Evolutionary conservation across 495 filamentous ascomycete genomes (phyloP).

Genomic region (Choiromyces venosus): DNA sequence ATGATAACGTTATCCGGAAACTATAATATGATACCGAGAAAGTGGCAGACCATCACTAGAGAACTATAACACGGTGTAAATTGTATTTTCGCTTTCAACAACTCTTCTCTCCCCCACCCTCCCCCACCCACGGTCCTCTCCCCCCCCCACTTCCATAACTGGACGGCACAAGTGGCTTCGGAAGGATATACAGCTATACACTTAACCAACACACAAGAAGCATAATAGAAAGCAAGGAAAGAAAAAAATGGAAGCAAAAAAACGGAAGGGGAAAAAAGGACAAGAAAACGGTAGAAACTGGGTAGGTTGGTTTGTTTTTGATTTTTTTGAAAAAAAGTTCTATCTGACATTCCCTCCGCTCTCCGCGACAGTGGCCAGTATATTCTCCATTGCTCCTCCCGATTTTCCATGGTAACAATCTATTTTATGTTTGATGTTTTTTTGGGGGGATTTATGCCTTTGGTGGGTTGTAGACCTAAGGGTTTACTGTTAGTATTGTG

Average conservation of each 20-base stretch:
- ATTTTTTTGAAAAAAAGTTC: neutral
- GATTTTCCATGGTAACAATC: neutral
- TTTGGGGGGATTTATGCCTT: conserved; percentile 24
- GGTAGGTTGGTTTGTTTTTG: neutral
- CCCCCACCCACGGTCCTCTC: neutral
- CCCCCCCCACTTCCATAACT: neutral
- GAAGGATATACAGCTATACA: neutral
- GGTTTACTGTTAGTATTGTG: conserved; percentile 9
- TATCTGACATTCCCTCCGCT: conserved; percentile 1
- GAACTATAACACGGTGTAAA: neutral
- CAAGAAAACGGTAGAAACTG: neutral
- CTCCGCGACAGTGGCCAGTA: neutral
- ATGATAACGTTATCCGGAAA: too few relatives aligned
- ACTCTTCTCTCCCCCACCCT: neutral
- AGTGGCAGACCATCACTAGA: too few relatives aligned
- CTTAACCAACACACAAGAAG: neutral
- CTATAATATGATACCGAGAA: too few relatives aligned
- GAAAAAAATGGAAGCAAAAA: neutral
- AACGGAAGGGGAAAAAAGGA: neutral
- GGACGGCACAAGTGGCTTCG: neutral
- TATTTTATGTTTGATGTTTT: neutral
- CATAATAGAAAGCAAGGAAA: neutral
- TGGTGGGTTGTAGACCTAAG: conserved; percentile 38
- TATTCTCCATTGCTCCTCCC: neutral
- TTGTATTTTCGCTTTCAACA: neutral